Conservation (phyloP, 2,329 filamentous ascomycete species). For the Penicillium expansum region DNA sequence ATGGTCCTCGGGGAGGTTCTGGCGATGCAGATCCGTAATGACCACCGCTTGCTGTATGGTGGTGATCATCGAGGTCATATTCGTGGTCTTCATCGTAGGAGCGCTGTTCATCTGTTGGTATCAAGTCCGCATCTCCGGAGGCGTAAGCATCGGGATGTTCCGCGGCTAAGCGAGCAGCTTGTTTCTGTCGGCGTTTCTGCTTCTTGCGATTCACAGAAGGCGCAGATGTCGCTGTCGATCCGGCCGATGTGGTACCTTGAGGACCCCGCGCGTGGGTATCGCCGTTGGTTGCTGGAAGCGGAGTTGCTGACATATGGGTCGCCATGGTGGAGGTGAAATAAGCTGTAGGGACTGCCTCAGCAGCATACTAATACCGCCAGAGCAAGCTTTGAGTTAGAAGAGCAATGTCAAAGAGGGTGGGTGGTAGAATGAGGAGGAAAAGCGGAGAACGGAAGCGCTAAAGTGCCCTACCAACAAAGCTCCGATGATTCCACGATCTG, state of each 20-base stretch:
- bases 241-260: slow-evolving; percentile 15
- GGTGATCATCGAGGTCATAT: slow-evolving; percentile 35
- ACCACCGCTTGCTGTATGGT: slow-evolving; percentile 51
- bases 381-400: slow-evolving; percentile 2
- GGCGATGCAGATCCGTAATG: slow-evolving; percentile 52
- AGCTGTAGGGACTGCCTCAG: slow-evolving; percentile 25
- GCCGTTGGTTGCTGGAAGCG: slow-evolving; percentile 32
- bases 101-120: slow-evolving; percentile 27
- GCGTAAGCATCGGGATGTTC: slow-evolving; percentile 43
- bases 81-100: slow-evolving; percentile 34
- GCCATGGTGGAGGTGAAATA: slow-evolving; percentile 29
- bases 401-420: slow-evolving; percentile 8
- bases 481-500: slow-evolving; percentile 22
- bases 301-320: slow-evolving; percentile 25
- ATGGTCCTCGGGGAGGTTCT: slow-evolving; percentile 9
- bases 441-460: slow-evolving; percentile 25
- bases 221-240: slow-evolving; percentile 11
- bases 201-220: slow-evolving; percentile 79
- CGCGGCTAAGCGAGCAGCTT: slow-evolving; percentile 68
- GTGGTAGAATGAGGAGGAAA: slow-evolving; percentile 9
- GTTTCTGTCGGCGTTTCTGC: slow-evolving; percentile 85
- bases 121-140: slow-evolving; percentile 27
- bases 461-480: slow-evolving; percentile 28
- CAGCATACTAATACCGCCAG: slow-evolving; percentile 14
- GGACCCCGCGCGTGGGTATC: slow-evolving; percentile 26